phyloP scores from a whole-genome alignment of 2,329 filamentous ascomycete genomes.

The Chrysoporthe cubensis region DNA sequence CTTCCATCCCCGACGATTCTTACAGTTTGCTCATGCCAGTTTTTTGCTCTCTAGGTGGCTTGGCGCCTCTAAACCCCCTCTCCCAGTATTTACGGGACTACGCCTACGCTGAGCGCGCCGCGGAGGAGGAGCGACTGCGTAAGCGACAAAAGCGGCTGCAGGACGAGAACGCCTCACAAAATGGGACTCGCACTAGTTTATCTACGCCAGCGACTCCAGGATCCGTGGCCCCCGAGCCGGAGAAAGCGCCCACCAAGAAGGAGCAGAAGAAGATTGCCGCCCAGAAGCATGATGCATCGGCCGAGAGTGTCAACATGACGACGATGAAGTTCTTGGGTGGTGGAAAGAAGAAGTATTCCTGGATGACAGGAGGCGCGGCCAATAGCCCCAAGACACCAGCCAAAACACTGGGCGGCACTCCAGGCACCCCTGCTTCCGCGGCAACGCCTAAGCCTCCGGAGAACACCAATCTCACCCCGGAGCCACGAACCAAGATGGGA shows the following conservation, averaged over 20 bases:
- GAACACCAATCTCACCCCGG: constrained; percentile 54
- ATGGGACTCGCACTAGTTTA: constrained; percentile 57
- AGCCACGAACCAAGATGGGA: constrained; percentile 68
- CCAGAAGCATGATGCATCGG: constrained; percentile 76
- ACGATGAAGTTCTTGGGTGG: constrained; percentile 67
- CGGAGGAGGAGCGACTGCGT: constrained; percentile 72
- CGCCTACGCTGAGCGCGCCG: constrained; percentile 68
- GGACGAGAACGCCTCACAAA: constrained; percentile 57
- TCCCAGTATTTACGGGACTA: constrained; percentile 61
- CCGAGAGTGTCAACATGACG: constrained; percentile 82
- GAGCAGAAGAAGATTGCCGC: constrained; percentile 77
- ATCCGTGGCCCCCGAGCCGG: constrained; percentile 63
- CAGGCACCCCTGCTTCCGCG: constrained; percentile 18
- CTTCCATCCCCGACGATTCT: not conserved
- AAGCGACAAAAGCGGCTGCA: constrained; percentile 66
- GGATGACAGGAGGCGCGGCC: constrained; percentile 68
- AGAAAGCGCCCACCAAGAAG: constrained; percentile 83
- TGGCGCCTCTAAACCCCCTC: constrained; percentile 52
- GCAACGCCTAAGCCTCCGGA: constrained; percentile 36
- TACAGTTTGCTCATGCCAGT: constrained; percentile 18
- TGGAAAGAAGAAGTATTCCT: constrained; percentile 70
- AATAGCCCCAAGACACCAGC: constrained; percentile 48
- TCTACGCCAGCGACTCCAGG: constrained; percentile 65
- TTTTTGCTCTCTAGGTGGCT: constrained; percentile 39
- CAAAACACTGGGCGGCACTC: constrained; percentile 36